Evolutionary conservation across 208 protist genomes (phyloP).

Genomic region (Wallacemonas sp.): DNA sequence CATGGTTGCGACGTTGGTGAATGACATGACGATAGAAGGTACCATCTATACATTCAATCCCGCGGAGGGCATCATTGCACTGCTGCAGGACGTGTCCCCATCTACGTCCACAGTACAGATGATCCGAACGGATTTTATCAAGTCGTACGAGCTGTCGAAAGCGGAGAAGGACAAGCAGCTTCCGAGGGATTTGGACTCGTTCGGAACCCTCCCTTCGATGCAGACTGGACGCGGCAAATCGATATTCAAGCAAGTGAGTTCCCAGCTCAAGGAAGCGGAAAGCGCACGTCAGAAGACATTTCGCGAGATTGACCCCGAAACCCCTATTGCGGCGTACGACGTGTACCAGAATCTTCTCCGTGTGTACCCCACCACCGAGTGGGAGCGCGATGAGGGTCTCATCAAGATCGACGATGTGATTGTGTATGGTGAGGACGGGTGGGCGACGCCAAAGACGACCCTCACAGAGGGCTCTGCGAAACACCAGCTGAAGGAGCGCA

Average conservation of each 20-base stretch:
- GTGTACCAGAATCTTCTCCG: slow-evolving; percentile 63
- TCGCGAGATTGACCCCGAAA: slow-evolving; percentile 42
- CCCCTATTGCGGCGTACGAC: slow-evolving; percentile 69
- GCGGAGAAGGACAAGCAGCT: slow-evolving; percentile 47
- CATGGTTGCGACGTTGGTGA: slow-evolving; percentile 59
- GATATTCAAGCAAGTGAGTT: slow-evolving; percentile 77
- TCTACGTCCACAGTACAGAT: slow-evolving; percentile 64
- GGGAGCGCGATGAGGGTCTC: slow-evolving; percentile 68
- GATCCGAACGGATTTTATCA: slow-evolving; percentile 78
- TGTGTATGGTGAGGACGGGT: slow-evolving; percentile 72
- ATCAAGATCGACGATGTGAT: slow-evolving; percentile 77
- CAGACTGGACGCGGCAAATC: slow-evolving; percentile 79
- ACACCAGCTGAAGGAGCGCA: slow-evolving; percentile 50
- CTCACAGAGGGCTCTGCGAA: slow-evolving; percentile 47
- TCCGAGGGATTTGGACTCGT: slow-evolving; percentile 56
- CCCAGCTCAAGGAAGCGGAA: slow-evolving; percentile 68
- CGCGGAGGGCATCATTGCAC: slow-evolving; percentile 65
- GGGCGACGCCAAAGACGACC: slow-evolving; percentile 55
- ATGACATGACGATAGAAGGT: slow-evolving; percentile 61
- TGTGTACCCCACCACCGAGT: slow-evolving; percentile 78
- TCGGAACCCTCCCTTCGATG: slow-evolving; percentile 75
- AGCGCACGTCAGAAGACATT: slow-evolving; percentile 37
- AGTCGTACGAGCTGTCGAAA: slow-evolving; percentile 47
- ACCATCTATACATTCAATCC: slow-evolving; percentile 87
- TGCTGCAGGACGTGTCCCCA: slow-evolving; percentile 48